Evolutionary conservation across 2,329 filamentous ascomycete genomes (phyloP), one percentile per base, ranked within the genome.

Genomic region (Botrytis deweyae): DNA sequence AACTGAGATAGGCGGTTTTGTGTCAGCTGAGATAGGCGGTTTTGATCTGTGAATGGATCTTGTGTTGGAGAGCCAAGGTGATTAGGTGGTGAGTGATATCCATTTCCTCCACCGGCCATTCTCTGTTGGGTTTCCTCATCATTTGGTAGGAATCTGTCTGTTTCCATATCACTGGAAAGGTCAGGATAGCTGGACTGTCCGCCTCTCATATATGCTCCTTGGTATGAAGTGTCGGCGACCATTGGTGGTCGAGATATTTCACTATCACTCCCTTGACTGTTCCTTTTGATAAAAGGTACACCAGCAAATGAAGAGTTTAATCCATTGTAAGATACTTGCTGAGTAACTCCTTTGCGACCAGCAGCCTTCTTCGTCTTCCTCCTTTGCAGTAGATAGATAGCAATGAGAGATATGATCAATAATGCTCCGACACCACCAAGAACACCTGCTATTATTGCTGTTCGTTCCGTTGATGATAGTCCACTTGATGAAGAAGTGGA

Each of bases 271-370:
- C 16, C 70, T n/a, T 70, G 70, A 16, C 67, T 74, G 29, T 62
- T 64, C 20, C 46, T 70, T 22, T 65, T 52, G 4, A 75, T 58
- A 42, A 78, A 78, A 36, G 76, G 75, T 22, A 78, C 76, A 25
- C 78, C 77, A 33, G 74, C 25, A 52, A 78, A 78, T 10, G 74
- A 67, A 25, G 72, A 58, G 49, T 78, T 77, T 9, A 78, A 73
- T 42, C 74, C 73, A 22, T 73, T 67, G 55, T 79, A 78, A 55
- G 76, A 76, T 40, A 75, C 72, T 29, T 72, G 72, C n/a, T 76
- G 61, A 25, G 74, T 71, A 12, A 52, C 72, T 29, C 67, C 63
- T 44, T 69, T 42, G 58, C 72, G 75, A 33, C 63, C 65, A 63
- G 33, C 52, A 20, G 46, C 40, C 49, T 73, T 61, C 29, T 61